A percentile compares a stretch with the other conserved stretches of the same genome.
Evolutionary conservation across 1,284 basidiomycete species (phyloP).

Genomic region (Irpex lacteus): DNA sequence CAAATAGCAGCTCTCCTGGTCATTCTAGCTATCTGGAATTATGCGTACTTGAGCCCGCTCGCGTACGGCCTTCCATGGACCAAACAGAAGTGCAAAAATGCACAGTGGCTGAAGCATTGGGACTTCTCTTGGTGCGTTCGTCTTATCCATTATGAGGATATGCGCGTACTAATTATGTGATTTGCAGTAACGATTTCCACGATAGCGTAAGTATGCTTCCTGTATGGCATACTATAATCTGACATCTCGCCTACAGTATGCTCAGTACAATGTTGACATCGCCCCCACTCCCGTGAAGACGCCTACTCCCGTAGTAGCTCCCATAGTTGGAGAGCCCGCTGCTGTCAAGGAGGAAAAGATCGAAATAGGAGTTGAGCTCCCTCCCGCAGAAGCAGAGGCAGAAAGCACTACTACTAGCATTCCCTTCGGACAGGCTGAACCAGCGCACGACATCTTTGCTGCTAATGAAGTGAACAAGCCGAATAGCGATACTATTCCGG

Average conservation of each 20-base stretch:
- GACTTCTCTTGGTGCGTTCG: constrained; percentile 83
- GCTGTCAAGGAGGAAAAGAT: constrained; percentile 39
- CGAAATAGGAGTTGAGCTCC: constrained; percentile 17
- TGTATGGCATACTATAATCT: neutral
- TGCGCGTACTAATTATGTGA: neutral
- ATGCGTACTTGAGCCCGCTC: constrained; percentile 78
- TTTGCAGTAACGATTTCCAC: constrained; percentile 58
- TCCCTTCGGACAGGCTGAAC: constrained; percentile 54
- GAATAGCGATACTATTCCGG: constrained; percentile 6
- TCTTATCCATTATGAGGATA: constrained; percentile 2
- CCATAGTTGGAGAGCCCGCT: constrained; percentile 45
- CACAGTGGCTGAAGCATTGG: constrained; percentile 91
- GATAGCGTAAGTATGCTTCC: constrained; percentile 46
- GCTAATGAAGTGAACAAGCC: constrained; percentile 30
- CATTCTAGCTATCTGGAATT: constrained; percentile 77
- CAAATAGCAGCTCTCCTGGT: constrained; percentile 77
- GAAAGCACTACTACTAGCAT: constrained; percentile 36
- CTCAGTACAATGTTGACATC: constrained; percentile 42
- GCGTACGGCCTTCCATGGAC: constrained; percentile 91
- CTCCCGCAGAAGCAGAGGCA: constrained; percentile 19
- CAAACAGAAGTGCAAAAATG: constrained; percentile 67
- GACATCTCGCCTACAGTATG: constrained; percentile 40
- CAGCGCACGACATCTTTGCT: constrained; percentile 67
- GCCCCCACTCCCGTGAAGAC: constrained; percentile 39
- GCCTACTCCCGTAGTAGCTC: constrained; percentile 27